These are phyloP conservation scores for Strigomonas culicis DNA, from an alignment of 208 protist species.

Conservation along the genomic window DNA sequence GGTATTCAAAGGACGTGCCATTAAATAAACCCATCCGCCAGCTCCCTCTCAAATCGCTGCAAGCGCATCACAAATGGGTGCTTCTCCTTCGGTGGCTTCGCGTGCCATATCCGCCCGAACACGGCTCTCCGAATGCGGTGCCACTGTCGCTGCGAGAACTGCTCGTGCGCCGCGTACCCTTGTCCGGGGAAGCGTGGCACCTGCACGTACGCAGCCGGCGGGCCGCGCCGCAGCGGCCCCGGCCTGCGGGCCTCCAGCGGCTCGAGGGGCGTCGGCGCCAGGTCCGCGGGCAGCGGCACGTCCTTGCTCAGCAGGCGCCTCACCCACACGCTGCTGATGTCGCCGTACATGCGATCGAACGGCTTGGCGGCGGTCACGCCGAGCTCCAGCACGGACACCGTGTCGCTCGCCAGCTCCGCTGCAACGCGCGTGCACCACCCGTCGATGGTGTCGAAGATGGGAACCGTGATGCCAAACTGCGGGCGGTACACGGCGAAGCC, in stretches of 20 bases:
- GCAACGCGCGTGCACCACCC: constrained; percentile 17
- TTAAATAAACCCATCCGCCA: constrained; percentile 40
- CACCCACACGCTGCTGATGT: constrained; percentile 31
- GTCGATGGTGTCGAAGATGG: constrained; percentile 31
- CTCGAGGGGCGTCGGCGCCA: constrained; percentile 11
- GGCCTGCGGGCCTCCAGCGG: constrained; percentile 7
- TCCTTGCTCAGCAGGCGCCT: constrained; percentile 30
- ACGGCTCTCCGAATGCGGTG: constrained; percentile 19
- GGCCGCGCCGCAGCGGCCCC: constrained; percentile 19
- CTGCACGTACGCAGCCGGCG: constrained; percentile 25
- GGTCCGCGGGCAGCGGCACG: constrained; percentile 20
- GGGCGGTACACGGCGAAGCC: constrained; percentile 34
- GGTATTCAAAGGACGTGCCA: no score
- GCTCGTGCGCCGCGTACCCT: constrained; percentile 36
- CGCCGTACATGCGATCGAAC: constrained; percentile 32
- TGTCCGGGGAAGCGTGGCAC: constrained; percentile 39
- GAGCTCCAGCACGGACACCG: constrained; percentile 19
- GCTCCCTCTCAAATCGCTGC: constrained; percentile 23
- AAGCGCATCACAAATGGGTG: constrained; percentile 22
- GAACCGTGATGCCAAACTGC: constrained; percentile 36
- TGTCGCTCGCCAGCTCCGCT: constrained; percentile 16
- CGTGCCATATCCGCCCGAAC: constrained; percentile 15
- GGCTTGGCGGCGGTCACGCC: constrained; percentile 25
- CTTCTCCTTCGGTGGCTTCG: constrained; percentile 15
- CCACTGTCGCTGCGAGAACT: constrained; percentile 25